phyloP scores from a whole-genome alignment of 305 asterid genomes.

The Nicotiana rustica region DNA sequence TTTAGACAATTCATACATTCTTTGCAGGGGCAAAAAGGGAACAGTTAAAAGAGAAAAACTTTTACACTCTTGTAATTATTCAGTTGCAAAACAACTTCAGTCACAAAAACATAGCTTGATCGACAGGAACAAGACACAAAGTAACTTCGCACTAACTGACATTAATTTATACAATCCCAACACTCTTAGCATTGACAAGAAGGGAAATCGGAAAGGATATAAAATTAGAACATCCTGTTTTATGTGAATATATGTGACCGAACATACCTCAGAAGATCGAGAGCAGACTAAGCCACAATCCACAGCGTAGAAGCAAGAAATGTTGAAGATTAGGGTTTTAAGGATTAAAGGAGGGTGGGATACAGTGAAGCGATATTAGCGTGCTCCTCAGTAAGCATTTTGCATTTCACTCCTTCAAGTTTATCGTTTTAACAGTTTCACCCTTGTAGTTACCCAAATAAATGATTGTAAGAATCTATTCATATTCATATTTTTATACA shows the following conservation, averaged over 20 bases:
- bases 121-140: background rate
- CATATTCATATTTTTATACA: too few species aligned
- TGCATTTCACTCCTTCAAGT: constrained; percentile 14
- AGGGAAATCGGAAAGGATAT: background rate
- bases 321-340: constrained; percentile 33
- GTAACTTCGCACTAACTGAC: background rate
- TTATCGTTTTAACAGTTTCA: background rate
- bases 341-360: background rate
- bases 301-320: background rate
- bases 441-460: background rate
- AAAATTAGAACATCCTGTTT: background rate
- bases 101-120: background rate
- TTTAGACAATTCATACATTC: background rate
- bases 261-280: constrained; percentile 28
- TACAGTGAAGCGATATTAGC: background rate
- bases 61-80: background rate
- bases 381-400: background rate
- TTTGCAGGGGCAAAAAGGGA: background rate
- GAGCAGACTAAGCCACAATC: background rate
- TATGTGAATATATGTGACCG: background rate
- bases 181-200: background rate
- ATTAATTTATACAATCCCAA: background rate
- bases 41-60: background rate
- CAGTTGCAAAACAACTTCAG: background rate
- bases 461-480: too few species aligned